Evolutionary conservation across 495 filamentous ascomycete genomes (phyloP), one percentile per base, ranked within the genome.

Genomic region (Evernia prunastri): DNA sequence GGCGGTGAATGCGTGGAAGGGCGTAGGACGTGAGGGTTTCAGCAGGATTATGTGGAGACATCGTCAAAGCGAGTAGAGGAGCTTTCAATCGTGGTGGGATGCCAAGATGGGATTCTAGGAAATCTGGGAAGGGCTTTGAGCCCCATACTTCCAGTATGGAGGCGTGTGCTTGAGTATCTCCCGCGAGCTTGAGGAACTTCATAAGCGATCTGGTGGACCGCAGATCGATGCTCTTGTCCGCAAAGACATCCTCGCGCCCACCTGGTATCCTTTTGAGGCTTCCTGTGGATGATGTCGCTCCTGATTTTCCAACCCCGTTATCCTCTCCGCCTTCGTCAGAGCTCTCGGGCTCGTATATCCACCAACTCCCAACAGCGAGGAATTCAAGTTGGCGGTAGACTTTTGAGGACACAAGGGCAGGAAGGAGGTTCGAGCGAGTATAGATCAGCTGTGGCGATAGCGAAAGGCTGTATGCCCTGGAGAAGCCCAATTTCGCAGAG

Each of bases 361-460:
- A 97, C 89, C 92, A 97, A 63, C 89, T 93, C 37, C 95, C 95
- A 10, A 97, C 88, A 8, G 94, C 91, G 65, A 92, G 85, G 73
- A 97, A 98, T 67, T 96, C 92, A 63, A 98, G 82, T 74, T 96
- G 90, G 39, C 84, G 84, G 66, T 95, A 89, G 60, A 95, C 87
- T 66, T 88, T 88, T 2, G 93, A 96, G 5, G 91, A 90, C 45
- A 97, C 86, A 43, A 98, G 81, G 64, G 86, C 80, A 8, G 84
- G 80, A 4, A 97, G 78, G 27, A 97, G 79, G 66, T 82, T 78
- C 23, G 91, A 94, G 53, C 86, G 87, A 53, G 89, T 84, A 72
- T 97, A 95, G 33, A 97, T 87, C 40, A 97, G 76, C 61, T 96
- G 88, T 15, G 94, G 94, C 29, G 92, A 85, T 11, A 98, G 78